A percentile compares a stretch with the other conserved stretches of the same genome.
phyloP scores from a whole-genome alignment of 352 stramenopile genomes.

The Phytophthora tentaculata region DNA sequence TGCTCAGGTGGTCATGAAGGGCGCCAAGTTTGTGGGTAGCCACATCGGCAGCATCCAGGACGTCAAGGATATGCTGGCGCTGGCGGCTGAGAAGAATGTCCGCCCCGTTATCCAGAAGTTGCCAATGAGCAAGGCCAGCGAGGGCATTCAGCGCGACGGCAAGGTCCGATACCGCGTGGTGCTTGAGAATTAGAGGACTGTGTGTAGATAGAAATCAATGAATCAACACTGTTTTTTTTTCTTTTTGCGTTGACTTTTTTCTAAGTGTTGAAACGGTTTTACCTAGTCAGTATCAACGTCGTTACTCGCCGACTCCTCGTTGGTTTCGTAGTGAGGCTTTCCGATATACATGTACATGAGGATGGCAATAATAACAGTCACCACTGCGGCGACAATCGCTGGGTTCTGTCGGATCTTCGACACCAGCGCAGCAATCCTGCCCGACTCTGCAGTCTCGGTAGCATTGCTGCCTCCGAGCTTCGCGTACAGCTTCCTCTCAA shows the following conservation, averaged over 20 bases:
- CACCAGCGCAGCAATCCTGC: slow-evolving; percentile 22
- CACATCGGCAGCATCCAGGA: slow-evolving; percentile 81
- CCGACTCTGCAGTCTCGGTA: slow-evolving; percentile 4
- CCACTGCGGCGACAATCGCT: slow-evolving; percentile 45
- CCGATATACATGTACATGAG: slow-evolving; percentile 68
- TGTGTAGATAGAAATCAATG: background rate
- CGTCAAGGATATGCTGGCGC: slow-evolving; percentile 85
- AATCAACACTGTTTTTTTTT: background rate
- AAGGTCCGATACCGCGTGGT: slow-evolving; percentile 55
- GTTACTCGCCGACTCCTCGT: slow-evolving; percentile 7
- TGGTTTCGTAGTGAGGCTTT: slow-evolving; percentile 57
- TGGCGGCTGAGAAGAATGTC: slow-evolving; percentile 45
- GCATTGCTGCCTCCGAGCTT: slow-evolving; percentile 56
- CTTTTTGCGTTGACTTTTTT: background rate
- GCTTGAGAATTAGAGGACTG: slow-evolving; percentile 43
- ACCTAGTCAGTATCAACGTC: slow-evolving; percentile 12
- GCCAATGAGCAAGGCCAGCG: slow-evolving; percentile 54
- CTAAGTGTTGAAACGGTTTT: background rate
- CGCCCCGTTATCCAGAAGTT: slow-evolving; percentile 57
- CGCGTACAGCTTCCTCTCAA: slow-evolving; percentile 70
- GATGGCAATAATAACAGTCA: slow-evolving; percentile 60
- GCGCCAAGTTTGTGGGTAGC: slow-evolving; percentile 63
- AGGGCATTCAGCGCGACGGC: slow-evolving; percentile 46
- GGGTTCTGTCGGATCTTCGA: slow-evolving; percentile 44
- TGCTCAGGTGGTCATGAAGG: slow-evolving; percentile 49